Evolutionary conservation across 129 eudicot species (phyloP), one percentile per base, ranked within the genome.

Genomic region (Ambrosia artemisiifolia): DNA sequence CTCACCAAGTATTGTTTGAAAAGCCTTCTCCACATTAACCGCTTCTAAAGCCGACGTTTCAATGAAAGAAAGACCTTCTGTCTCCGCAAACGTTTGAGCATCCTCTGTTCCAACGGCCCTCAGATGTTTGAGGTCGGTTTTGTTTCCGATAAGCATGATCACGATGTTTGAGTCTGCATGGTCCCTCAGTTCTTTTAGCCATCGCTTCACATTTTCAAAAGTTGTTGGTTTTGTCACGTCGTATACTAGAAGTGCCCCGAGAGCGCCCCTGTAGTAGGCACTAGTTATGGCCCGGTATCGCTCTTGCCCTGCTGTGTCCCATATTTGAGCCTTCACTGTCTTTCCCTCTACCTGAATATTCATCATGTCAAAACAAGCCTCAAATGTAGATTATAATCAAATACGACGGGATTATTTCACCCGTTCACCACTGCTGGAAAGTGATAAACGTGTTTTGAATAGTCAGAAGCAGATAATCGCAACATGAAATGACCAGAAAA

Each of bases 241-340:
- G 49, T 90, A 90, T 8, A 90, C 93, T 36, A 90, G 80, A 70
- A 90, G 93, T 16, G 96, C 96, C 43, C 96, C 96, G 0, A 90
- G 79, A 44, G 96, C 96, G 55, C 96, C 96, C 57, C 96, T 70
- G 79, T 90, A 90, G 63, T 90, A 90, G 34, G 96, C 96, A 67
- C 96, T 90, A 33, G 96, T 90, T 59, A 90, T 90, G 46, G 95
- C 95, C 63, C 95, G 60, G 82, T 88, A 88, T 65, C 95, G 74
- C 69, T 88, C 95, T 68, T 90, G 96, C 11, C 92, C 96, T 11
- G 96, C 94, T 13, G 90, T 87, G 87, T 90, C 96, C 96, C 96
- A 90, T 74, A 90, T 90, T 56, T 90, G 96, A 63, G 96, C 95
- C 73, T 90, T 90, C 11, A 90, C 80, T 11, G 96, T 90, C 85